Base-by-base conservation (phyloP, 1,284 basidiomycete species). In the Papiliotrema flavescens region DNA sequence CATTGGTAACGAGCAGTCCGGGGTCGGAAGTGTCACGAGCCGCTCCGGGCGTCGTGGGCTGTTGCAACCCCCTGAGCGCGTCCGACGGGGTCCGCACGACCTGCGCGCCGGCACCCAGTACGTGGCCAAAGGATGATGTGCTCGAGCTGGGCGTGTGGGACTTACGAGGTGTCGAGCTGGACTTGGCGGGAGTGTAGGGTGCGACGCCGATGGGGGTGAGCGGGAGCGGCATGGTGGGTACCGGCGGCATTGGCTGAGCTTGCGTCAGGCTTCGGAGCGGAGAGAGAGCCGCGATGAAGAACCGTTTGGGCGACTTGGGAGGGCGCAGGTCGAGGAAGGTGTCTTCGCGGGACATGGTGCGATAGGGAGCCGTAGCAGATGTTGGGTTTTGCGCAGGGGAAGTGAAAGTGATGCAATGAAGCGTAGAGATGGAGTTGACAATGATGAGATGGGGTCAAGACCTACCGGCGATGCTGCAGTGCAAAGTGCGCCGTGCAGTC, bases 1-100 rank as follows among this genome's bases (percentile, higher is more conserved):
- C n/a, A n/a, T n/a, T n/a, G n/a, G n/a, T n/a, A n/a, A n/a, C n/a
- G n/a, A n/a, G n/a, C n/a, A n/a, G n/a, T n/a, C n/a, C n/a, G n/a
- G n/a, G n/a, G n/a, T n/a, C n/a, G n/a, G n/a, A n/a, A n/a, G n/a
- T n/a, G n/a, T n/a, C n/a, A n/a, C n/a, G n/a, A n/a, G n/a, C n/a
- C n/a, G n/a, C n/a, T n/a, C n/a, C n/a, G n/a, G n/a, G 11, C 28
- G 28, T 32, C 28, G 17, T 7, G 17, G 15, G 39, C 39, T 40
- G 15, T 19, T 5, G 39, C 44, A 69, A 62, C 17, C 56, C 60
- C 39, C 48, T 43, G 9, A 60, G 52, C 13, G 68, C 68, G 26
- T 70, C 68, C 20, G 56, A 48, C 7, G 68, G 68, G 2, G 62
- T 67, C 14, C 66, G 55, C 9, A 70, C 68, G 17, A 70, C 57